phyloP scores from a whole-genome alignment of 495 filamentous ascomycete genomes.

The Daldinia concentrica region DNA sequence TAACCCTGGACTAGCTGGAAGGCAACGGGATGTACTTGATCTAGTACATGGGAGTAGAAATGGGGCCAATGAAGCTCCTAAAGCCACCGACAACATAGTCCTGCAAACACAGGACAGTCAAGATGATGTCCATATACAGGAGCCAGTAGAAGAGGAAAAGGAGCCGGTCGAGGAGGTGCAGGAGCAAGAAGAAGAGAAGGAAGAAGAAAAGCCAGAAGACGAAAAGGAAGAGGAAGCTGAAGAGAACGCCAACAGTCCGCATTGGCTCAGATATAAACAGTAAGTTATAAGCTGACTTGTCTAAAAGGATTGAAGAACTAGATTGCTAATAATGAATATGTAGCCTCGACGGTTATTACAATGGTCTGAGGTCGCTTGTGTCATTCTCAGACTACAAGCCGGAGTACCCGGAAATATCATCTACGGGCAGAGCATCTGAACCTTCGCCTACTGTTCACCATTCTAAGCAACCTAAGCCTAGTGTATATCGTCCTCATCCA shows the following conservation, averaged over 20 bases:
- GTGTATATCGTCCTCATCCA: conserved; percentile 73
- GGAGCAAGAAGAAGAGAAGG: conserved; percentile 16
- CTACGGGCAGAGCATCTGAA: conserved; percentile 44
- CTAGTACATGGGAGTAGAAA: conserved; percentile 41
- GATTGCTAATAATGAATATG: conserved; percentile 18
- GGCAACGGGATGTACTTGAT: conserved; percentile 44
- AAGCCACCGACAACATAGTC: conserved; percentile 2
- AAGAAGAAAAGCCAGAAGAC: conserved; percentile 17
- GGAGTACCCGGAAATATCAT: conserved; percentile 71
- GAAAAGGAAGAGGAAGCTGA: conserved; percentile 30
- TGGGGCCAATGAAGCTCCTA: conserved; percentile 2
- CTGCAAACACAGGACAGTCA: conserved; percentile 32
- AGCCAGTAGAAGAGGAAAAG: conserved; percentile 4
- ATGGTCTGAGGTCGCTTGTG: conserved; percentile 75
- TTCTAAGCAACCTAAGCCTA: conserved; percentile 60
- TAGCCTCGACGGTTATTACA: conserved; percentile 78
- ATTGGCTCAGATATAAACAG: conserved; percentile 57
- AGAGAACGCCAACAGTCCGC: conserved; percentile 39
- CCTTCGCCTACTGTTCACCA: conserved; percentile 44
- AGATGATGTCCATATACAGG: conserved; percentile 10
- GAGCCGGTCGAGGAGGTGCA: conserved; percentile 13
- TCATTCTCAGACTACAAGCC: conserved; percentile 69
- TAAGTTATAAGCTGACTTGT: conserved; percentile 39
- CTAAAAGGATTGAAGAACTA: neutral
- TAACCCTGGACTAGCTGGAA: conserved; percentile 30